Conservation (phyloP, 495 filamentous ascomycete genomes). For the Beverwykella pulmonaria region DNA sequence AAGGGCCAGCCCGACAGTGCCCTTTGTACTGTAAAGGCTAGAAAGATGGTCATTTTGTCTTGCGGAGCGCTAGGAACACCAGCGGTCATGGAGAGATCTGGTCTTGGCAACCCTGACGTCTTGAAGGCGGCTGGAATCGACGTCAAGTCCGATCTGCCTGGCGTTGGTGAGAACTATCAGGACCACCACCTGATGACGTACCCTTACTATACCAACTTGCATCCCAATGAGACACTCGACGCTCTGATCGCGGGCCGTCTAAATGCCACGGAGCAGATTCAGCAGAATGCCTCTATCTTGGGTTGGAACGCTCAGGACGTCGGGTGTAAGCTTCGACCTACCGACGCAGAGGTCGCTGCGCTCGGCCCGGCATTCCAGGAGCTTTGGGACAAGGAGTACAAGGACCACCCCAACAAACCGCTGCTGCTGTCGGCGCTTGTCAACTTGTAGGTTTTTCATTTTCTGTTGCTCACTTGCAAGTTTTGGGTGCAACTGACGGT, state of each 20-base stretch:
- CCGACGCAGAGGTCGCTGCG: constrained; percentile 32
- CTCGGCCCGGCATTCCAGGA: constrained; percentile 35
- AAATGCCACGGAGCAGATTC: constrained; percentile 38
- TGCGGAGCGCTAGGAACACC: constrained; percentile 42
- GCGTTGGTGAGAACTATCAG: constrained; percentile 41
- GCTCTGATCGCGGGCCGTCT: constrained; percentile 44
- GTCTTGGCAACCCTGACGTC: constrained; percentile 38
- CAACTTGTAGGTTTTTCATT: constrained; percentile 23
- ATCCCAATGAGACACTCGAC: constrained; percentile 33
- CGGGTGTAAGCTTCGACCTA: constrained; percentile 35
- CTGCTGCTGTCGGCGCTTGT: constrained; percentile 17
- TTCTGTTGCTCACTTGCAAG: too few species aligned
- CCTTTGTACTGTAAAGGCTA: constrained; percentile 45
- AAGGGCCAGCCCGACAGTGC: constrained; percentile 12
- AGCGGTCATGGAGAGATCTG: constrained; percentile 43
- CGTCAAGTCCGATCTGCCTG: constrained; percentile 35
- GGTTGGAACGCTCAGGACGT: constrained; percentile 56
- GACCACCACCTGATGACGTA: constrained; percentile 38
- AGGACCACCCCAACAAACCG: constrained; percentile 31
- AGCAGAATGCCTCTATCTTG: constrained; percentile 43
- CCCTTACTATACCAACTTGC: constrained; percentile 32
- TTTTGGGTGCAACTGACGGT: not conserved
- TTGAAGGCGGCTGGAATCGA: constrained; percentile 28
- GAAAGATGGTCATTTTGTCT: constrained; percentile 43
- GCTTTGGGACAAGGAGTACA: constrained; percentile 33